Percentiles rank a stretch among this genome's conserved stretches.
Evolutionary conservation across 1,139 yeast species (phyloP).

Genomic region (Kodamaea anthophila): DNA sequence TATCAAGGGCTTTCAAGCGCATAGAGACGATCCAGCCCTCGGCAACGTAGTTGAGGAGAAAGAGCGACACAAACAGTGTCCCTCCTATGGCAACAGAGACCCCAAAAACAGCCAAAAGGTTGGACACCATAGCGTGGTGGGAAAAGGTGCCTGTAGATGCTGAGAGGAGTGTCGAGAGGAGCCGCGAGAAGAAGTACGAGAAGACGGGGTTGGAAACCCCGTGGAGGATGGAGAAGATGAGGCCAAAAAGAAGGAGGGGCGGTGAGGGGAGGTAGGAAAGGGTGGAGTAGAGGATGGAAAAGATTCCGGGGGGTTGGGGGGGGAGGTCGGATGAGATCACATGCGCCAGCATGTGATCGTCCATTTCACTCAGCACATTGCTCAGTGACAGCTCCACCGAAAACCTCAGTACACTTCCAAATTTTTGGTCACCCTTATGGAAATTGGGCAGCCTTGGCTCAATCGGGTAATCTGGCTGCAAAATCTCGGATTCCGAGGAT

Average conservation of each 20-base stretch:
- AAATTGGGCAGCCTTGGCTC: background rate
- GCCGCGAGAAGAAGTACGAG: constrained; percentile 67
- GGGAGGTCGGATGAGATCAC: too few species aligned
- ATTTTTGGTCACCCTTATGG: too few species aligned
- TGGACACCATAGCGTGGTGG: constrained; percentile 8
- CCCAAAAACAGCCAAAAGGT: constrained; percentile 45
- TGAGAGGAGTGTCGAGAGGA: constrained; percentile 52
- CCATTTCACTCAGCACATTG: background rate
- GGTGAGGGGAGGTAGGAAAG: constrained; percentile 28
- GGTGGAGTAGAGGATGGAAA: constrained; percentile 32
- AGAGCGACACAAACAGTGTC: constrained; percentile 45
- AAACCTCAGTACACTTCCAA: constrained; percentile 6
- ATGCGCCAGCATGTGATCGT: constrained; percentile 8
- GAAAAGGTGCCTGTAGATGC: constrained; percentile 23
- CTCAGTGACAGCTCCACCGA: too few species aligned
- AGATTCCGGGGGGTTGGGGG: too few species aligned
- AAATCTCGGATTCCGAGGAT: too few species aligned
- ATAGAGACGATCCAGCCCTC: constrained; percentile 62
- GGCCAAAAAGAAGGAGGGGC: constrained; percentile 41
- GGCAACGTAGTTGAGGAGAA: constrained; percentile 49
- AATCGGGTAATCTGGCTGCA: constrained; percentile 3
- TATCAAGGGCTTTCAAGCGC: constrained; percentile 45
- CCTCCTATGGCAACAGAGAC: constrained; percentile 60
- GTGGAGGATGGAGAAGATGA: constrained; percentile 45
- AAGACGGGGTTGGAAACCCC: constrained; percentile 72